Percentiles rank a stretch among this genome's conserved stretches.
Evolutionary conservation across 2,329 filamentous ascomycete genomes (phyloP).

Genomic region (Erysiphe pulchra): DNA sequence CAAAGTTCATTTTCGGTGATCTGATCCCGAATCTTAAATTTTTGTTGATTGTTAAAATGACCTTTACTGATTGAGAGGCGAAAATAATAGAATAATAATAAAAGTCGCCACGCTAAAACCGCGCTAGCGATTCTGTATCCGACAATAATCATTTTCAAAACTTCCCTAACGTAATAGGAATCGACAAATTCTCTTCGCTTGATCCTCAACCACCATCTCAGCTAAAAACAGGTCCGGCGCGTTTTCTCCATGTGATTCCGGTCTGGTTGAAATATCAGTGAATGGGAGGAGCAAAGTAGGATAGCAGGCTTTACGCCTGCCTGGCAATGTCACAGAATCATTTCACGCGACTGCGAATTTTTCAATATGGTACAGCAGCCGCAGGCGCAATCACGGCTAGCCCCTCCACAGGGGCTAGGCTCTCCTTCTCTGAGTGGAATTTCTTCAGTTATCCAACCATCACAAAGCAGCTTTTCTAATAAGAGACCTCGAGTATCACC

Average conservation of each 20-base stretch:
- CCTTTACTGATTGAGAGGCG: too few relatives aligned
- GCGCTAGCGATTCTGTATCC: too few relatives aligned
- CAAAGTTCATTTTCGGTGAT: neutral
- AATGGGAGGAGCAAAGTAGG: slow-evolving; percentile 9
- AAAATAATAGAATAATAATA: too few relatives aligned
- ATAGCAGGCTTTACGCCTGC: slow-evolving; percentile 12
- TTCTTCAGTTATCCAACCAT: slow-evolving; percentile 32
- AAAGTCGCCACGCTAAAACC: too few relatives aligned
- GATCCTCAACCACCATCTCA: too few relatives aligned
- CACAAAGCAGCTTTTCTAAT: slow-evolving; percentile 35
- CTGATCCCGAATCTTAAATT: neutral
- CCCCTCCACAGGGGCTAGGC: slow-evolving; percentile 25
- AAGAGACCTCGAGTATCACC: slow-evolving; percentile 52
- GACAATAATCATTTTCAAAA: too few relatives aligned
- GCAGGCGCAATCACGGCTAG: slow-evolving; percentile 13
- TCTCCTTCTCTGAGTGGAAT: slow-evolving; percentile 35
- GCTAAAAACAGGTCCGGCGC: too few relatives aligned
- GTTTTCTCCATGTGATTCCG: too few relatives aligned
- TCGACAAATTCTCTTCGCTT: too few relatives aligned
- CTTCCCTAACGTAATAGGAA: too few relatives aligned
- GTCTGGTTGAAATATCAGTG: slow-evolving; percentile 1
- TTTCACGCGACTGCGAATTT: neutral
- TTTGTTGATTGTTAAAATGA: too few relatives aligned
- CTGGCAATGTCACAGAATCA: slow-evolving; percentile 4
- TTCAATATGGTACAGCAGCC: slow-evolving; percentile 13